Percentiles rank a stretch among this genome's conserved stretches.
These are phyloP conservation scores for Spirogloea muscicola DNA, from an alignment of 139 green algal genomes.

Conservation along the genomic window DNA sequence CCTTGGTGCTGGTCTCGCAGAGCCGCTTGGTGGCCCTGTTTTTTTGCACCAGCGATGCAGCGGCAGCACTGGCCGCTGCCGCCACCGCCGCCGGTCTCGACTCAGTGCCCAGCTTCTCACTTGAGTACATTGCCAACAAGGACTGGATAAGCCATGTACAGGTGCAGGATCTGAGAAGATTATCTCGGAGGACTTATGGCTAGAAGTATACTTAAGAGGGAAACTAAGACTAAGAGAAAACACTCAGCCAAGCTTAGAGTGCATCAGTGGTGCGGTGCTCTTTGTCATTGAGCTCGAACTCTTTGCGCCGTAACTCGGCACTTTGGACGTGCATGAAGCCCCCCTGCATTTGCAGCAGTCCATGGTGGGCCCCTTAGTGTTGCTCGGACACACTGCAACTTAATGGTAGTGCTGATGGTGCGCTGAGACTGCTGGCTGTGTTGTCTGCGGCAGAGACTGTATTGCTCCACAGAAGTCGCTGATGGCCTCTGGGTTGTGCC, in stretches of 20 bases:
- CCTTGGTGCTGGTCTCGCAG: too few relatives aligned
- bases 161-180: too few relatives aligned
- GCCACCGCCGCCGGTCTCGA: background rate
- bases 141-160: background rate
- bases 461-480: constrained; percentile 40
- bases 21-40: background rate
- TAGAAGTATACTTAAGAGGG: too few relatives aligned
- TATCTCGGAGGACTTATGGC: too few relatives aligned
- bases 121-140: background rate
- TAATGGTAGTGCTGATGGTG: background rate
- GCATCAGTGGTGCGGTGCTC: too few relatives aligned
- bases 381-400: background rate
- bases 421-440: background rate
- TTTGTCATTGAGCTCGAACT: too few relatives aligned
- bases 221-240: too few relatives aligned
- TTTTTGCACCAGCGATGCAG: background rate
- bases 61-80: background rate
- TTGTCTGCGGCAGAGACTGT: constrained; percentile 33
- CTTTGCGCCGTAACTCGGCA: too few relatives aligned
- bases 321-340: too few relatives aligned
- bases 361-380: background rate
- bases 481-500: constrained; percentile 68
- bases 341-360: background rate
- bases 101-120: background rate
- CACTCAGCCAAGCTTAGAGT: too few relatives aligned